Base-by-base conservation (phyloP, 352 stramenopile genomes). In the Phytophthora nicotianae region DNA sequence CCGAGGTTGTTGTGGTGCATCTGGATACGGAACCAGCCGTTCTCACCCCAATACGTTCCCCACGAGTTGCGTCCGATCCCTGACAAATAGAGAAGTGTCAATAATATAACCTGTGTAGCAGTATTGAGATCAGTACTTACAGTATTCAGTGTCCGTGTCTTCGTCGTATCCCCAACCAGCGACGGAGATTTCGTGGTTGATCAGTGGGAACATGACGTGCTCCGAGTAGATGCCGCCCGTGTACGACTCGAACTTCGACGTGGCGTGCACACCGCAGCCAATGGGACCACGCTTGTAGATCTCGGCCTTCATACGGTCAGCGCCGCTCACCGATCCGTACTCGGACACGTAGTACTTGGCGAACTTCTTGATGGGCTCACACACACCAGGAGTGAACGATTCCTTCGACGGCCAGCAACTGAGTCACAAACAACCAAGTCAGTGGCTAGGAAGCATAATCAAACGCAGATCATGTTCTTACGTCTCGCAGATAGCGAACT, bases 21-120 rank as follows among this genome's bases (percentile, higher is more conserved):
- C 52, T 87, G 60, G 48, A 98, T 96, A 51, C 86, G 81, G 78
- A 97, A 97, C 87, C 90, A 98, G 41, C 92, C 91, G 37, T 97
- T 87, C 69, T 97, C 88, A 24, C 92, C 92, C 91, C 91, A 98
- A 72, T 97, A 95, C 40, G 82, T 96, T 6, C 91, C 91, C 92
- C 91, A 98, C 49, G 83, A 96, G 74, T 98, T 98, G 46, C 91
- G 81, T 23, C 85, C 91, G 38, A 97, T 95, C 90, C 86, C 79
- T 88, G 40, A 4, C 17, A 46, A 14, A 1, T 10, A 56, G 8
- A 21, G 49, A 60, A 9, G 53, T n/a, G 62, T 20, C 16, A 21
- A 64, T 23, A 26, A 50, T 19, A 27, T 32, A 29, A 20, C 24
- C 40, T 14, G 45, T 24, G 19, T 17, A 43, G 10, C 24, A 9